Evolutionary conservation across 2,329 filamentous ascomycete genomes (phyloP).

Genomic region (Chaetomium olivaceum): DNA sequence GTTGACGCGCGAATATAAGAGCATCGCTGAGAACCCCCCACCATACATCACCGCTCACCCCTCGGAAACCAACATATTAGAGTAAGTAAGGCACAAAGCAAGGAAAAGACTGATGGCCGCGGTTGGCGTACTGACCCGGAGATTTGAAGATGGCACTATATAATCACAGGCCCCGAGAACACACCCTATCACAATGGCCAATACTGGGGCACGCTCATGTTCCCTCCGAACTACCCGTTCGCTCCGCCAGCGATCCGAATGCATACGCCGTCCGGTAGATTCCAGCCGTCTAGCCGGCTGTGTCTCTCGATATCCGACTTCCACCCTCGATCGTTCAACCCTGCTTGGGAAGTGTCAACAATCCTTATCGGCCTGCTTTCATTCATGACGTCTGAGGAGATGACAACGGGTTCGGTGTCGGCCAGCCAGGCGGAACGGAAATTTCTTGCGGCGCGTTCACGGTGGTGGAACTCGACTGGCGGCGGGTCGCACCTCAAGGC

Average conservation of each 20-base stretch:
- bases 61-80: constrained; percentile 86
- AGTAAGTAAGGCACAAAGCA: constrained; percentile 54
- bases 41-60: constrained; percentile 88
- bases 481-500: constrained; percentile 69
- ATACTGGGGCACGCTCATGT: constrained; percentile 96
- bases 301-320: constrained; percentile 97
- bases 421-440: constrained; percentile 75
- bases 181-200: constrained; percentile 94
- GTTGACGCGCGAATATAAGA: constrained; percentile 65
- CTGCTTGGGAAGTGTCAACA: constrained; percentile 95
- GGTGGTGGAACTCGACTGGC: constrained; percentile 97
- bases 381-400: constrained; percentile 99
- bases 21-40: constrained; percentile 71
- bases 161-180: constrained; percentile 89
- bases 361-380: constrained; percentile 91
- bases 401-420: constrained; percentile 90
- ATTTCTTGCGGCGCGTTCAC: constrained; percentile 71
- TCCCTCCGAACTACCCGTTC: constrained; percentile 95
- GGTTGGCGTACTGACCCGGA: neutral
- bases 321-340: constrained; percentile 97
- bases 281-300: constrained; percentile 86
- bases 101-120: neutral
- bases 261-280: constrained; percentile 95
- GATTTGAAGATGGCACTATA: constrained; percentile 77
- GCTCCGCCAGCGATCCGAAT: constrained; percentile 96